A percentile compares a stretch with the other conserved stretches of the same genome.
phyloP scores from a whole-genome alignment of 257 asterid genomes.

The Nicotiana paniculata region DNA sequence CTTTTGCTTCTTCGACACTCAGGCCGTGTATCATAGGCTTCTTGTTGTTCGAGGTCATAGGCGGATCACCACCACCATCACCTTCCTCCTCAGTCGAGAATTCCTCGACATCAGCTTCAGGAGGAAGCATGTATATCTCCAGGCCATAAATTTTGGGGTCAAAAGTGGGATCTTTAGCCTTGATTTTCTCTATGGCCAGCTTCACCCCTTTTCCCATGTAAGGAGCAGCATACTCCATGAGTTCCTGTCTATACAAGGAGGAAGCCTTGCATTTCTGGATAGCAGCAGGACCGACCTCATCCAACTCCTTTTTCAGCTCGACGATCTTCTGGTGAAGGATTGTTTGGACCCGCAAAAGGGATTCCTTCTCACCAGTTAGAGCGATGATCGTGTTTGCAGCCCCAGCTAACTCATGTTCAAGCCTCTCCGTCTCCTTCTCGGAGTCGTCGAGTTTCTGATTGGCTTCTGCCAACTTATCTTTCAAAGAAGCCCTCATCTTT shows the following conservation, averaged over 20 bases:
- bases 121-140: neutral
- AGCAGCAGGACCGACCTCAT: neutral
- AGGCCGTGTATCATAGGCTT: too few species aligned
- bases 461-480: neutral
- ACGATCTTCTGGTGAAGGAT: neutral
- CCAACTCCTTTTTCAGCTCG: neutral
- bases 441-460: neutral
- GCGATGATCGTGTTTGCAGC: neutral
- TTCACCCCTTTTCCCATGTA: conserved; percentile 1
- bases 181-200: neutral
- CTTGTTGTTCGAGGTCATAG: too few species aligned
- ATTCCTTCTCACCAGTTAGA: neutral
- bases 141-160: neutral
- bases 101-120: neutral
- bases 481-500: neutral
- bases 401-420: neutral
- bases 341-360: neutral
- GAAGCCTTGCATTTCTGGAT: neutral
- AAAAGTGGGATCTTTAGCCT: neutral
- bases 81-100: neutral
- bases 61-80: neutral
- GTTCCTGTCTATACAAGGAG: neutral
- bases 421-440: neutral
- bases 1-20: neutral
- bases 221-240: conserved; percentile 8